Percentiles rank a stretch among this genome's conserved stretches.
Evolutionary conservation across 2,329 filamentous ascomycete genomes (phyloP).

Genomic region (Hymenoscyphus albidus): DNA sequence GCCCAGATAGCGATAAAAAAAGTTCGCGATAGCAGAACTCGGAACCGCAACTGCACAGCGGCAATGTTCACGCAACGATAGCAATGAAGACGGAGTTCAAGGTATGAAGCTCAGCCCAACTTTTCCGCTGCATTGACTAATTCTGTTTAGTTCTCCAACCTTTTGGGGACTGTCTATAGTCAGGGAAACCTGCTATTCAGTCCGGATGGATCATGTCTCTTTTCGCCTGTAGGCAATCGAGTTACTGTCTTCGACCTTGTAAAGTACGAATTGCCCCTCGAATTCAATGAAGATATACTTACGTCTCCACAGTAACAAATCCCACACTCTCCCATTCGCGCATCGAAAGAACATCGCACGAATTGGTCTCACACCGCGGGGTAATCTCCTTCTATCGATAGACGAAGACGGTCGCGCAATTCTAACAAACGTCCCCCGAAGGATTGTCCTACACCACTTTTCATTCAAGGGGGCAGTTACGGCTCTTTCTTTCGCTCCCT

Average conservation of each 20-base stretch:
- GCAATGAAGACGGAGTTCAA: constrained; percentile 99
- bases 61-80: constrained; percentile 30
- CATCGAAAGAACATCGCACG: constrained; percentile 91
- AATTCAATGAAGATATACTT: constrained; percentile 7
- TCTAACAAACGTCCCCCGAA: constrained; percentile 81
- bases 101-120: constrained; percentile 46
- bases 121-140: constrained; percentile 26
- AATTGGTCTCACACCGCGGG: constrained; percentile 82
- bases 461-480: constrained; percentile 85
- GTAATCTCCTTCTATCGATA: constrained; percentile 87
- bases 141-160: constrained; percentile 80
- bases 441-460: constrained; percentile 88
- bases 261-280: constrained; percentile 56
- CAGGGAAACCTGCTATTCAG: constrained; percentile 97
- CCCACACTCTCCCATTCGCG: constrained; percentile 80
- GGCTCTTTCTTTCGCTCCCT: constrained; percentile 84
- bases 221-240: constrained; percentile 93
- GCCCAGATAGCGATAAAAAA: constrained; percentile 18
- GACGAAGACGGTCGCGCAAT: constrained; percentile 95
- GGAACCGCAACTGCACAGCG: constrained; percentile 8
- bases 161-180: constrained; percentile 96
- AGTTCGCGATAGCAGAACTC: constrained; percentile 14
- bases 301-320: constrained; percentile 64
- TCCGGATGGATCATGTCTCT: constrained; percentile 90
- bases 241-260: constrained; percentile 95